phyloP scores from a whole-genome alignment of 2,329 filamentous ascomycete species.

The Anthostomella pinea region DNA sequence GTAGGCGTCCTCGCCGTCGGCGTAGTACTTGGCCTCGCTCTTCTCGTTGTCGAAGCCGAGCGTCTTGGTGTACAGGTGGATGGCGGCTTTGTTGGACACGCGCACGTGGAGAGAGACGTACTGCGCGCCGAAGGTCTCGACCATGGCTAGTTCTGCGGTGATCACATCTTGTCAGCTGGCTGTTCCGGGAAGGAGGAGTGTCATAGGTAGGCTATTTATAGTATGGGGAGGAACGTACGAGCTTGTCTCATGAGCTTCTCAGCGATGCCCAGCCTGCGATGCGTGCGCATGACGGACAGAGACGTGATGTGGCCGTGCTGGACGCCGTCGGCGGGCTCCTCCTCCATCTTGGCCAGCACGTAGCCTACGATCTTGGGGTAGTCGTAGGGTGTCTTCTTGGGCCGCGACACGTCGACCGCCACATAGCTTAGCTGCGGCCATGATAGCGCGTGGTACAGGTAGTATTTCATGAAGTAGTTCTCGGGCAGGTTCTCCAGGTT shows the following conservation, averaged over 20 bases:
- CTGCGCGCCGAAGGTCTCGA: slow-evolving; percentile 84
- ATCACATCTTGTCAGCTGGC: slow-evolving; percentile 4
- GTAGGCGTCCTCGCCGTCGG: slow-evolving; percentile 94
- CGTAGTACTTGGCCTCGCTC: slow-evolving; percentile 88
- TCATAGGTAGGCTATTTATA: slow-evolving; percentile 3
- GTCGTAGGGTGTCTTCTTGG: slow-evolving; percentile 74
- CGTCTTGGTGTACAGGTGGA: slow-evolving; percentile 89
- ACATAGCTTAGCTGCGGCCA: slow-evolving; percentile 98
- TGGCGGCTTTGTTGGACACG: slow-evolving; percentile 85
- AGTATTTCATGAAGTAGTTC: slow-evolving; percentile 99
- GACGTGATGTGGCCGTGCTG: slow-evolving; percentile 96
- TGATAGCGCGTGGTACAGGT: slow-evolving; percentile 96
- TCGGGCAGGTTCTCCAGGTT: slow-evolving; percentile 99
- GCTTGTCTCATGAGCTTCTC: slow-evolving; percentile 98
- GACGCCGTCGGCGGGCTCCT: slow-evolving; percentile 87
- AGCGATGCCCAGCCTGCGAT: slow-evolving; percentile 84
- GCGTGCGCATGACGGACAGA: slow-evolving; percentile 93
- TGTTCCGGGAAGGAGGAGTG: not conserved
- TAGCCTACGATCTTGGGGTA: slow-evolving; percentile 98
- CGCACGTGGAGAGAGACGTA: slow-evolving; percentile 97
- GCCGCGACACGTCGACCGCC: slow-evolving; percentile 84
- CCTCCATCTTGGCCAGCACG: slow-evolving; percentile 99
- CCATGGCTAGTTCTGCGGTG: slow-evolving; percentile 82
- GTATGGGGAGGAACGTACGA: slow-evolving; percentile 55
- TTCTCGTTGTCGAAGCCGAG: slow-evolving; percentile 86